Evolutionary conservation across 192 early-diverging fungal species (phyloP).

Genomic region (Linnemannia schmuckeri): DNA sequence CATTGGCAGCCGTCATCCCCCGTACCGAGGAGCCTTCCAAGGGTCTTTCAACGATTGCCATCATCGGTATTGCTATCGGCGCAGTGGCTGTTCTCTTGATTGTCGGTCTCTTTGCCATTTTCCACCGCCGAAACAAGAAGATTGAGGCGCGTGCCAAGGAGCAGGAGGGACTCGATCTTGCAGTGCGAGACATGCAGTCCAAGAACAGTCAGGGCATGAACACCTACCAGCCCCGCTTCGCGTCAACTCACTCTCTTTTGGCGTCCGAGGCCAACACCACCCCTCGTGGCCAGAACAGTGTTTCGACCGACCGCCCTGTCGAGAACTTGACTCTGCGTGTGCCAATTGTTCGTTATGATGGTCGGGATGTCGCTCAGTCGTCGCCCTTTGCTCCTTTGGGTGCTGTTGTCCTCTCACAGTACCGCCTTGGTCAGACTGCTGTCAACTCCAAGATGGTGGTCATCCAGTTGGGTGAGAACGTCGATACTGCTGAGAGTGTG

Average conservation of each 20-base stretch:
- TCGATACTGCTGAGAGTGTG: slow-evolving; percentile 50
- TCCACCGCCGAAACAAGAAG: slow-evolving; percentile 48
- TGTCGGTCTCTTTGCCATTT: slow-evolving; percentile 12
- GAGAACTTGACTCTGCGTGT: slow-evolving; percentile 52
- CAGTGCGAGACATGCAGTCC: slow-evolving; percentile 40
- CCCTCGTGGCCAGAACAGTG: slow-evolving; percentile 37
- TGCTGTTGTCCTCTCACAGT: slow-evolving; percentile 54
- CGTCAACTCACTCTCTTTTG: slow-evolving; percentile 46
- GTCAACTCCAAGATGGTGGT: slow-evolving; percentile 49
- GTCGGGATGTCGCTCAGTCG: slow-evolving; percentile 49
- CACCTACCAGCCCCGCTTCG: slow-evolving; percentile 24
- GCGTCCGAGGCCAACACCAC: slow-evolving; percentile 35
- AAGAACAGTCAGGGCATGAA: slow-evolving; percentile 33
- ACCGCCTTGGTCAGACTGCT: slow-evolving; percentile 50
- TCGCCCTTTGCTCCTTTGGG: slow-evolving; percentile 40
- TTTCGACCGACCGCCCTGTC: slow-evolving; percentile 42
- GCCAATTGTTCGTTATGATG: slow-evolving; percentile 54
- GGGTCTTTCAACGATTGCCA: slow-evolving; percentile 37
- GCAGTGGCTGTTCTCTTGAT: slow-evolving; percentile 33
- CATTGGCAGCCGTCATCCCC: slow-evolving; percentile 4
- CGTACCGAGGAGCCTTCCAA: background rate
- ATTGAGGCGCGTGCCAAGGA: slow-evolving; percentile 35
- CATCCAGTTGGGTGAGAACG: slow-evolving; percentile 54
- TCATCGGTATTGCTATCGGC: slow-evolving; percentile 50
- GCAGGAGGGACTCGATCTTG: slow-evolving; percentile 30